Conservation (phyloP, 805 yeast species). For the Candida andamanensis region DNA sequence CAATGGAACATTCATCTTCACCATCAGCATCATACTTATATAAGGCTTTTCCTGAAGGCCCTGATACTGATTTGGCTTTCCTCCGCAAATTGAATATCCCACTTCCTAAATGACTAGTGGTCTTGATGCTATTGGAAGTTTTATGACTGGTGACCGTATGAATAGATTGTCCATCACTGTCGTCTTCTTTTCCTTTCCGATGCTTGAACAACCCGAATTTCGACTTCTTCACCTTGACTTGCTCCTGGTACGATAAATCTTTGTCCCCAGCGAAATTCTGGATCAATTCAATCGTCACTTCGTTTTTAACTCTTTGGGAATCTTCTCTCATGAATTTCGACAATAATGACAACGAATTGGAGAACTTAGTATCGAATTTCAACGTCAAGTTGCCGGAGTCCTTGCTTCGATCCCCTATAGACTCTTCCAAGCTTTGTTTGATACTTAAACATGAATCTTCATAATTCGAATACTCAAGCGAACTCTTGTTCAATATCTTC, state of each 20-base stretch:
- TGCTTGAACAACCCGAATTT: constrained; percentile 51
- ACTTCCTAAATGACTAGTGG: no score
- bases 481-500: constrained; percentile 40
- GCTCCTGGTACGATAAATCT: constrained; percentile 57
- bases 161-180: constrained; percentile 25
- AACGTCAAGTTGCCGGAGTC: constrained; percentile 38
- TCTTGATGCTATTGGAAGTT: constrained; percentile 22
- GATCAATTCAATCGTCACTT: constrained; percentile 87
- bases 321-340: constrained; percentile 69
- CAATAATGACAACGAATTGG: constrained; percentile 47
- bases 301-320: constrained; percentile 64
- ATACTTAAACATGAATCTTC: constrained; percentile 43
- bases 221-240: constrained; percentile 48
- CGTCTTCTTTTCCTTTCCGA: constrained; percentile 9
- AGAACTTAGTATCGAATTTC: constrained; percentile 50
- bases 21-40: constrained; percentile 67
- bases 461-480: constrained; percentile 32
- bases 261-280: constrained; percentile 76
- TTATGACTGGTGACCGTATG: constrained; percentile 31
- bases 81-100: constrained; percentile 33
- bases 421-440: constrained; percentile 47
- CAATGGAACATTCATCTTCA: constrained; percentile 65
- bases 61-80: constrained; percentile 22
- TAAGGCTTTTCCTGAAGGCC: constrained; percentile 44
- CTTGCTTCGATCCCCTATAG: constrained; percentile 27